Conservation (phyloP, 179 eudicot species). For the Spinacia oleracea region DNA sequence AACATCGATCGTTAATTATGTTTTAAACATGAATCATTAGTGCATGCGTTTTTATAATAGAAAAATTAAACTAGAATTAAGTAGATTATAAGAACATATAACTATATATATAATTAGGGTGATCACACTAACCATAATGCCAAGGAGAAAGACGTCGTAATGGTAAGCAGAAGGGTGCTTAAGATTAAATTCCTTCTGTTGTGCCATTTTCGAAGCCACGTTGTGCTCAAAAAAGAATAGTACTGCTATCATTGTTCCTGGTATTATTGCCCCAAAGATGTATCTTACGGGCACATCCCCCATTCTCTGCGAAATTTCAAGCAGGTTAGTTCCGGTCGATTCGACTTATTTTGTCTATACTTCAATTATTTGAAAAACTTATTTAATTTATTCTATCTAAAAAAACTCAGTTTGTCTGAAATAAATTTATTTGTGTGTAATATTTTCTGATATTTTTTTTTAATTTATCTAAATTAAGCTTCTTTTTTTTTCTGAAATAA, state of each 20-base stretch:
- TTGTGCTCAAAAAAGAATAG: conserved; percentile 55
- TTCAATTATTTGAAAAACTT: too few relatives aligned
- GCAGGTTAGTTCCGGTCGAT: too few relatives aligned
- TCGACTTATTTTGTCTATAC: too few relatives aligned
- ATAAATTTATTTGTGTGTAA: too few relatives aligned
- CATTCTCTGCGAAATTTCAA: conserved; percentile 38
- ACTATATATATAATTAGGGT: too few relatives aligned
- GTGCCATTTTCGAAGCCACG: conserved; percentile 54
- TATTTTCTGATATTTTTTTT: too few relatives aligned
- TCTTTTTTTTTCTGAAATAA: too few relatives aligned
- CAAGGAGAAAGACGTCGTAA: conserved; percentile 48
- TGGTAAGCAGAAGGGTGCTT: conserved; percentile 51
- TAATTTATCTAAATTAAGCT: too few relatives aligned
- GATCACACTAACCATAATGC: conserved; percentile 37
- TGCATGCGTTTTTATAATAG: too few relatives aligned
- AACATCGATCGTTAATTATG: too few relatives aligned
- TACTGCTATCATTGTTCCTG: conserved; percentile 48
- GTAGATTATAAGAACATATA: neutral
- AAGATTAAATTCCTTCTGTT: conserved; percentile 51
- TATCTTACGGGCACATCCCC: conserved; percentile 34
- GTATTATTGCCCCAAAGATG: conserved; percentile 49
- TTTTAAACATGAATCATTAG: neutral
- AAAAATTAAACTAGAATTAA: neutral
- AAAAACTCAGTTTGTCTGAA: too few relatives aligned
- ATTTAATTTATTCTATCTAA: too few relatives aligned